These are phyloP conservation scores for Diaporthe sp. DNA, from an alignment of 2,329 filamentous ascomycete genomes.

Conservation along the genomic window DNA sequence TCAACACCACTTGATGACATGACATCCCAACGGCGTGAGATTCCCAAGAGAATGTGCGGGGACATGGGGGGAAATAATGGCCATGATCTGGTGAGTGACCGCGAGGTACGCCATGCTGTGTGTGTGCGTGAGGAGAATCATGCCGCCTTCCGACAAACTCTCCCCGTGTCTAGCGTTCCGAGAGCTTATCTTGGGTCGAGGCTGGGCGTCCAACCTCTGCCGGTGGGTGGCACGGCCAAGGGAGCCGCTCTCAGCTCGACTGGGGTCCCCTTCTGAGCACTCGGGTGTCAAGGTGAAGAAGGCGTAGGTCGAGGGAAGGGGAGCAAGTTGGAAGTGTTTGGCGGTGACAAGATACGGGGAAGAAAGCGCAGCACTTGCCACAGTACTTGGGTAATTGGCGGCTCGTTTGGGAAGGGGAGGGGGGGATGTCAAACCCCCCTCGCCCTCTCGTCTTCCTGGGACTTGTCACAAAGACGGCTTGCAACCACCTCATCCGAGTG, in stretches of 20 bases:
- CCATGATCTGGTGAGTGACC: background rate
- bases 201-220: slow-evolving; percentile 8
- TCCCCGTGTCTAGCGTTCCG: slow-evolving; percentile 9
- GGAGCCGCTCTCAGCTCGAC: slow-evolving; percentile 18
- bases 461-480: slow-evolving; percentile 14
- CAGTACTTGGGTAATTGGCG: too few relatives aligned
- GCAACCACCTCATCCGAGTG: background rate
- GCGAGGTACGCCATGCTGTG: background rate
- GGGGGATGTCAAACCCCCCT: background rate
- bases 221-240: slow-evolving; percentile 2
- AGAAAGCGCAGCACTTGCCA: background rate
- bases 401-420: background rate
- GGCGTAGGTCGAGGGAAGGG: background rate
- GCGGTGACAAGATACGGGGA: background rate
- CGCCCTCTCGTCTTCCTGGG: background rate
- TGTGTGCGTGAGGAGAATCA: slow-evolving; percentile 10
- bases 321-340: background rate
- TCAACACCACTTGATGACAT: slow-evolving; percentile 9
- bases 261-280: slow-evolving; percentile 14
- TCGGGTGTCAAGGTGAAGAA: slow-evolving; percentile 10
- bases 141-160: slow-evolving; percentile 23
- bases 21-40: slow-evolving; percentile 24
- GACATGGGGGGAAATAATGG: background rate
- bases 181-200: slow-evolving; percentile 24
- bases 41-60: slow-evolving; percentile 6